A percentile compares a stretch with the other conserved stretches of the same genome.
phyloP scores from a whole-genome alignment of 2,329 filamentous ascomycete species.

The Talaromyces sp. region DNA sequence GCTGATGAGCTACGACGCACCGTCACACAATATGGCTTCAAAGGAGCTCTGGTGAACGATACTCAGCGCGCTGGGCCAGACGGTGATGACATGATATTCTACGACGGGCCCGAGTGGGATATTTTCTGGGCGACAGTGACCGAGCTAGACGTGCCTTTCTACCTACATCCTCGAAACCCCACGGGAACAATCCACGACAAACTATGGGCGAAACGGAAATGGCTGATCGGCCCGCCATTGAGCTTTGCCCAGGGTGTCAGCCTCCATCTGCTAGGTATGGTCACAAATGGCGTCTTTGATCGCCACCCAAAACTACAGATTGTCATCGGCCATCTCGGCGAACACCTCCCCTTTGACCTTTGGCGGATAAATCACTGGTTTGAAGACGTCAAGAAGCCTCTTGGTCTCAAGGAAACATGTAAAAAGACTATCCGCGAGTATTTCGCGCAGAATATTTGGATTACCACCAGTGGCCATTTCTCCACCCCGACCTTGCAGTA shows the following conservation, averaged over 20 bases:
- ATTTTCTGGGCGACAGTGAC: conserved; percentile 23
- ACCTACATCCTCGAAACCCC: conserved; percentile 26
- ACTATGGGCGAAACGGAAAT: conserved; percentile 20
- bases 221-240: conserved; percentile 20
- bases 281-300: conserved; percentile 23
- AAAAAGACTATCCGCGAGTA: conserved; percentile 15
- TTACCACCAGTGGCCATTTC: conserved; percentile 27
- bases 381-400: conserved; percentile 20
- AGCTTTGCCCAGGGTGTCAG: conserved; percentile 22
- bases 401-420: conserved; percentile 24
- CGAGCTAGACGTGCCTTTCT: conserved; percentile 21
- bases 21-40: conserved; percentile 51
- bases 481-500: conserved; percentile 23
- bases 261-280: conserved; percentile 22
- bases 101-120: conserved; percentile 50
- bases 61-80: conserved; percentile 50
- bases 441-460: conserved; percentile 22
- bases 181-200: conserved; percentile 33
- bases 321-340: conserved; percentile 23
- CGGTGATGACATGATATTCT: conserved; percentile 55
- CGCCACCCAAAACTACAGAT: conserved; percentile 20
- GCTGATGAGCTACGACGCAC: conserved; percentile 18
- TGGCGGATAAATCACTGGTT: conserved; percentile 27
- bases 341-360: conserved; percentile 19
- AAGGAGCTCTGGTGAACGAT: conserved; percentile 55